Conservation (phyloP, 2,329 filamentous ascomycete species). For the Xylogone sp. region DNA sequence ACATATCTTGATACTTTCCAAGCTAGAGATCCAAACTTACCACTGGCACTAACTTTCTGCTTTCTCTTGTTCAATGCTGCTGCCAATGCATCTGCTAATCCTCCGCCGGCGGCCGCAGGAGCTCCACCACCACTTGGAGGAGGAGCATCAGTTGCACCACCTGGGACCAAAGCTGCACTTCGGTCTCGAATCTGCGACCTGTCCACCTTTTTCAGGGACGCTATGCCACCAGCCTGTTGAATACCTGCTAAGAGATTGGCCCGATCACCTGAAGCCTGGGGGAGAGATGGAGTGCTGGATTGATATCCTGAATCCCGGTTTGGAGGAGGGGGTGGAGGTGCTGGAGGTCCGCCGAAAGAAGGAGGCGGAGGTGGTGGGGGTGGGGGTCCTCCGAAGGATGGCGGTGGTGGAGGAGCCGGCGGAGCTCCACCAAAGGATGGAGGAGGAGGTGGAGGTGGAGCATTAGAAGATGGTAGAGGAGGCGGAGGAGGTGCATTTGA, state of each 20-base stretch:
- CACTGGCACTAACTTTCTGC: conserved; percentile 90
- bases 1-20: conserved; percentile 15
- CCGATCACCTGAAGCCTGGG: conserved; percentile 42
- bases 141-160: conserved; percentile 43
- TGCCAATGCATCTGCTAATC: conserved; percentile 79
- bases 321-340: conserved; percentile 49
- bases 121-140: conserved; percentile 49
- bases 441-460: conserved; percentile 27
- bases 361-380: conserved; percentile 37
- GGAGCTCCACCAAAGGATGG: conserved; percentile 28
- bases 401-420: conserved; percentile 27
- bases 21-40: conserved; percentile 54
- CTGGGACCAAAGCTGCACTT: conserved; percentile 60
- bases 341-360: conserved; percentile 39
- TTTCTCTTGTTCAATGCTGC: conserved; percentile 78
- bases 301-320: conserved; percentile 56
- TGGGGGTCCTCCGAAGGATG: conserved; percentile 34
- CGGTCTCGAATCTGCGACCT: conserved; percentile 67
- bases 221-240: conserved; percentile 63
- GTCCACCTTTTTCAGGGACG: conserved; percentile 71
- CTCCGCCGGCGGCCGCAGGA: conserved; percentile 51
- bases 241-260: conserved; percentile 68
- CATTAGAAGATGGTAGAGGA: conserved; percentile 29
- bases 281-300: conserved; percentile 46
- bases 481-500: conserved; percentile 32